phyloP scores from a whole-genome alignment of 169 alveolate species.

The Plasmodium malariae region DNA sequence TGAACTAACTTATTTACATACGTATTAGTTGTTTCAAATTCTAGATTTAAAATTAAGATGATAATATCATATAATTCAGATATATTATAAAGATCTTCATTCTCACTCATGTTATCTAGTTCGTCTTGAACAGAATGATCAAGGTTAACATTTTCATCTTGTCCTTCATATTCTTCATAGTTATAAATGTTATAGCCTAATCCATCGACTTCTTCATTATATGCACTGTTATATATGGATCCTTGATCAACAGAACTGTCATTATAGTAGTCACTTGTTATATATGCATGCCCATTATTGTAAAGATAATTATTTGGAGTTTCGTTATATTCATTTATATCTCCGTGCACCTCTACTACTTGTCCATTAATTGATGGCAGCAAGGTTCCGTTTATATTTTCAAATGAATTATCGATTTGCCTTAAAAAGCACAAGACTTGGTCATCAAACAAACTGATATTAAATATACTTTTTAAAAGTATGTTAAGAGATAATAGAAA shows the following conservation, averaged over 20 bases:
- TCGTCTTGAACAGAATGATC: background rate
- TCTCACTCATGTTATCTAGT: background rate
- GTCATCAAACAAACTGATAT: background rate
- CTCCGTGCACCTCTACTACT: background rate
- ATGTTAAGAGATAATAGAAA: slow-evolving; percentile 2
- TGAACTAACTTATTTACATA: slow-evolving; percentile 6
- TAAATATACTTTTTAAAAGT: slow-evolving; percentile 7
- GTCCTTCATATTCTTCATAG: too few species aligned
- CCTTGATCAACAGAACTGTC: too few species aligned
- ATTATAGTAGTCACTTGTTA: too few species aligned
- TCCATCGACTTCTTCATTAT: too few species aligned
- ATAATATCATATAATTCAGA: background rate
- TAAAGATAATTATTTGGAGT: background rate
- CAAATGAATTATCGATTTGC: too few species aligned
- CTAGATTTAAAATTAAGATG: background rate
- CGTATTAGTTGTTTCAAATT: slow-evolving; percentile 26
- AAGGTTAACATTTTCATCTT: too few species aligned
- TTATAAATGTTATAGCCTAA: too few species aligned
- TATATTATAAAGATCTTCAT: background rate
- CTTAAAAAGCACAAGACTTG: background rate
- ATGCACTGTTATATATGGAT: too few species aligned
- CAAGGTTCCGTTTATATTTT: too few species aligned
- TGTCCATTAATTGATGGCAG: too few species aligned
- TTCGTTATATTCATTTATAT: background rate
- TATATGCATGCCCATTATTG: too few species aligned